Evolutionary conservation across 2,329 filamentous ascomycete genomes (phyloP).

Genomic region (Phialemoniopsis sp.): DNA sequence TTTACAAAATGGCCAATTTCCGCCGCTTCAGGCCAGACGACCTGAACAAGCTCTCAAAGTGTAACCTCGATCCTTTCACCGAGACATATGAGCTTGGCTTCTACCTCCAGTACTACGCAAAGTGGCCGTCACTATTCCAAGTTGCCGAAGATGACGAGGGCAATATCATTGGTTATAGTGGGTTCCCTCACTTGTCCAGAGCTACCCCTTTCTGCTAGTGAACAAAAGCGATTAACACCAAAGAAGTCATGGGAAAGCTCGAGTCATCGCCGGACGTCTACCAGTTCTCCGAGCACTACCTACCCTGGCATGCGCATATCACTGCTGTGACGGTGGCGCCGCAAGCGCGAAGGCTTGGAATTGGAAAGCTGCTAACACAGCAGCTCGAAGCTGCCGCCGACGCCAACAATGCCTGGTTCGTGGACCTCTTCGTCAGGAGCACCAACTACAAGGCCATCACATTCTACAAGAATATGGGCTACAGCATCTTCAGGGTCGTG

Average conservation of each 20-base stretch:
- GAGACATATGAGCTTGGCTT: slow-evolving; percentile 96
- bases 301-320: slow-evolving; percentile 99
- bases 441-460: slow-evolving; percentile 84
- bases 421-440: slow-evolving; percentile 88
- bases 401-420: slow-evolving; percentile 84
- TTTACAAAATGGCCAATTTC: slow-evolving; percentile 68
- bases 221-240: slow-evolving; percentile 14
- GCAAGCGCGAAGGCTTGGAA: slow-evolving; percentile 76
- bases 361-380: slow-evolving; percentile 78
- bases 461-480: slow-evolving; percentile 88
- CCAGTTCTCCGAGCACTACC: slow-evolving; percentile 77
- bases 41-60: slow-evolving; percentile 84
- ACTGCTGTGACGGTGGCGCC: slow-evolving; percentile 92
- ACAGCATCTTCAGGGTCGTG: slow-evolving; percentile 84
- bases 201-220: not conserved
- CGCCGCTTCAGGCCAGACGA: slow-evolving; percentile 81
- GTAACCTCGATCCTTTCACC: slow-evolving; percentile 94
- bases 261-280: slow-evolving; percentile 78
- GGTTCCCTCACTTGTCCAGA: slow-evolving; percentile 15
- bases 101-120: slow-evolving; percentile 92
- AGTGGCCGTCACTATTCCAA: slow-evolving; percentile 93
- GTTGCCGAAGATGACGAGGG: slow-evolving; percentile 82
- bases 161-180: slow-evolving; percentile 94
- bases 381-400: slow-evolving; percentile 81
- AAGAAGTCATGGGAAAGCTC: slow-evolving; percentile 89